These are phyloP conservation scores for Punica granatum DNA, from an alignment of 345 rosid species.

Conservation along the genomic window DNA sequence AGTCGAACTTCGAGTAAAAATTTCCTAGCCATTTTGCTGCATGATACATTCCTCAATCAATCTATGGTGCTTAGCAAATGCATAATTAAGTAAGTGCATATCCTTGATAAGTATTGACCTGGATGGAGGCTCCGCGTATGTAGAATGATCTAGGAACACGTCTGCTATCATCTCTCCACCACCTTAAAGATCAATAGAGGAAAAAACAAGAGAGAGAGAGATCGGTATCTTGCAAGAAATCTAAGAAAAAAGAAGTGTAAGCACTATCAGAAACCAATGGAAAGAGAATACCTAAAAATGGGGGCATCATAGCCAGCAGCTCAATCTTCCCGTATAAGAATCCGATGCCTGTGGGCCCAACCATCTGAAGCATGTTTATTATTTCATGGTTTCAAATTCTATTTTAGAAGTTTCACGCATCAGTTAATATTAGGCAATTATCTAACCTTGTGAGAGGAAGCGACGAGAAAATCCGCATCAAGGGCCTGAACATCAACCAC, in stretches of 20 bases:
- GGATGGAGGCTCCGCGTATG: slow-evolving; percentile 91
- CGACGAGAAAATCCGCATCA: slow-evolving; percentile 85
- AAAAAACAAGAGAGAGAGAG: neutral
- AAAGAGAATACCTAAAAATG: slow-evolving; percentile 69
- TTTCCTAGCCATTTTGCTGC: neutral
- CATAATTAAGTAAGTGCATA: neutral
- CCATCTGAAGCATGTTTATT: slow-evolving; percentile 97
- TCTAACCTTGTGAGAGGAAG: slow-evolving; percentile 96
- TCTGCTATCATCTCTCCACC: slow-evolving; percentile 98
- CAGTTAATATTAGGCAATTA: slow-evolving; percentile 14
- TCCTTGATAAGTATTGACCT: slow-evolving; percentile 39
- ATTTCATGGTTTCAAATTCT: slow-evolving; percentile 44
- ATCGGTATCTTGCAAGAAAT: neutral
- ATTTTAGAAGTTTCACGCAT: slow-evolving; percentile 15
- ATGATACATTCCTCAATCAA: neutral
- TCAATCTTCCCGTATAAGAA: slow-evolving; percentile 87
- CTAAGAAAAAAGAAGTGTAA: neutral
- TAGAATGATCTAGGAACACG: slow-evolving; percentile 90
- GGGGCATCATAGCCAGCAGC: slow-evolving; percentile 70
- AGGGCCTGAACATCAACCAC: slow-evolving; percentile 75
- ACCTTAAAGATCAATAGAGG: slow-evolving; percentile 29
- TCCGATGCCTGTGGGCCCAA: slow-evolving; percentile 99
- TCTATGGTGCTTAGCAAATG: neutral
- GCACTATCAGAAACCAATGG: neutral
- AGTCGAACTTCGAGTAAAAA: neutral